Base-by-base conservation (phyloP, 768 basidiomycete species). In the Fomitopsis serialis region DNA sequence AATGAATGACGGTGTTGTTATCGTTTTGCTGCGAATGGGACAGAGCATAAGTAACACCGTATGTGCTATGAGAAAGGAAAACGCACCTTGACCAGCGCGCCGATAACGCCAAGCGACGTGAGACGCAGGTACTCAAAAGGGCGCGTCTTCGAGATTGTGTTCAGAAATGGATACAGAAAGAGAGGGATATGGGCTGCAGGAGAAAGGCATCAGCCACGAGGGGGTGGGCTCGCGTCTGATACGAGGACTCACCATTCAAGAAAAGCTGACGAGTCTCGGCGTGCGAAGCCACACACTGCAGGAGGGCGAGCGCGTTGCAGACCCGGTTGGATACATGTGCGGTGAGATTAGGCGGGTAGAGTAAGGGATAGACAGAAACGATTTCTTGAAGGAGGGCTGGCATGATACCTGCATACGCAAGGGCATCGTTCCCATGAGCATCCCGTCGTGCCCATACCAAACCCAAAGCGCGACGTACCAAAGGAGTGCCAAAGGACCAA, bases 51-150 rank as follows among this genome's bases (percentile, higher is more conserved):
- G 35, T 19, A 27, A 19, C 25, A 9, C 17, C 17, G 15, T 5
- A 23, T 48, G 15, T 17, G 21, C 3, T 21, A 13, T 27, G 34
- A 13, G 46, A 25, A 9, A 10, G 44, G 42, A 37, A 35, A 10
- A 22, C 47, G 27, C 61, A 93, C 93, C 79, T 99, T 99, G 67
- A 99, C 97, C 48, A 99, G 82, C 19, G 97, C 97, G 40, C 97
- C 97, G 60, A 99, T 99, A 57, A 99, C 97, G 35, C 97, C 97
- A n/a, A 99, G 83, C 36, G 94, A 97, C 12, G 97, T 99, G 52
- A 99, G 82, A n/a, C 97, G 87, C 50, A 99, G 84, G 70, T 99
- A 99, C 76, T 99, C 97, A 66, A 99, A 99, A 1, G 96, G 96
- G n/a, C 96, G 84, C 12, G 96, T 98, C 78, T 99, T 99, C 52